phyloP scores from a whole-genome alignment of 495 filamentous ascomycete genomes.

The Pseudoneurospora amorphoporcata region DNA sequence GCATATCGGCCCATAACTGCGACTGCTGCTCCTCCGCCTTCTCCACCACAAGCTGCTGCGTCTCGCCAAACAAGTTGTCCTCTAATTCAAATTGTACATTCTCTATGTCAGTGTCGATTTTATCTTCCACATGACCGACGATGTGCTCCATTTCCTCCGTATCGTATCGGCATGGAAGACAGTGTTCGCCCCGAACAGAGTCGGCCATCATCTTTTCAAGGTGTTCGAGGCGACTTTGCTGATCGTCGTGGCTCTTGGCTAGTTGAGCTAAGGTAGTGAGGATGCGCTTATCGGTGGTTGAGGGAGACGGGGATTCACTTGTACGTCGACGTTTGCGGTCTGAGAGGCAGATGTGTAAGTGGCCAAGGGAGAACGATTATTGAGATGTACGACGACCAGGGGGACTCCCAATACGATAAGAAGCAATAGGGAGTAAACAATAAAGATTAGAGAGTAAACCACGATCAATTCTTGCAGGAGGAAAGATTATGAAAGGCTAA shows the following conservation, averaged over 20 bases:
- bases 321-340: constrained; percentile 4
- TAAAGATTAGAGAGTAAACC: no score
- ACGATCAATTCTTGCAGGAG: no score
- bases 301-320: neutral
- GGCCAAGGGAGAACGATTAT: neutral
- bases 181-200: neutral
- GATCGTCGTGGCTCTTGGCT: neutral
- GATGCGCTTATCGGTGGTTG: neutral
- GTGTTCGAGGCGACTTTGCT: neutral
- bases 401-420: no score
- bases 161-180: neutral
- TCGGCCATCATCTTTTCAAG: constrained; percentile 1
- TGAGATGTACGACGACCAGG: no score
- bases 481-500: no score
- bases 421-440: no score
- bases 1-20: neutral
- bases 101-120: neutral
- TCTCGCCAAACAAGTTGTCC: neutral
- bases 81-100: neutral
- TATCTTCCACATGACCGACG: neutral
- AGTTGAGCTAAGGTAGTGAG: neutral
- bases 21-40: constrained; percentile 1
- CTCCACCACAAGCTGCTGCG: neutral
- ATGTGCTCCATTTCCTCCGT: neutral
- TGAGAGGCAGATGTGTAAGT: neutral